Evolutionary conservation across 2,329 filamentous ascomycete genomes (phyloP).

Genomic region (Thielaviopsis punctulata): DNA sequence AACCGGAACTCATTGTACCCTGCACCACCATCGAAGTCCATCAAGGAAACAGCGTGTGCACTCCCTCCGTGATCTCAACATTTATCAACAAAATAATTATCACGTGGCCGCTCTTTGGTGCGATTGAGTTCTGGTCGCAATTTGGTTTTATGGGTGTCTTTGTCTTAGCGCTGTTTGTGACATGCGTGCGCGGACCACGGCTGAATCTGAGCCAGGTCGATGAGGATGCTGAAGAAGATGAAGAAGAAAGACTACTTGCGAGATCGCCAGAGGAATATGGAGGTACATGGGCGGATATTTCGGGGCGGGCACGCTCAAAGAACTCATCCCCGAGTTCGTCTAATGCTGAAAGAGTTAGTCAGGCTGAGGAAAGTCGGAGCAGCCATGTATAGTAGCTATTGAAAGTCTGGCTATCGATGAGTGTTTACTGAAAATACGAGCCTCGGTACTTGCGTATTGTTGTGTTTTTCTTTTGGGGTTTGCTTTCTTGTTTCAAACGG

Average conservation of each 20-base stretch:
- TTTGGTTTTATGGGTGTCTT: slow-evolving; percentile 80
- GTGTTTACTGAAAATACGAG: not conserved
- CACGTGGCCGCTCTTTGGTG: slow-evolving; percentile 90
- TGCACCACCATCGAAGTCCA: slow-evolving; percentile 60
- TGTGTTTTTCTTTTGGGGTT: not conserved
- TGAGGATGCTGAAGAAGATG: slow-evolving; percentile 76
- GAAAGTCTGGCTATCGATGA: too few relatives aligned
- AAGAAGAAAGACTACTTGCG: slow-evolving; percentile 85
- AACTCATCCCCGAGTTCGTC: not conserved
- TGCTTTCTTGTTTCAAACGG: not conserved
- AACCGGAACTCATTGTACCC: slow-evolving; percentile 54
- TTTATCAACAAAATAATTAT: slow-evolving; percentile 85
- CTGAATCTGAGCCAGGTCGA: slow-evolving; percentile 64
- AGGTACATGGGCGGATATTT: slow-evolving; percentile 6
- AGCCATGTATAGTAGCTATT: not conserved
- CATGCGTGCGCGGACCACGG: slow-evolving; percentile 64
- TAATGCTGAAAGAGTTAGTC: not conserved
- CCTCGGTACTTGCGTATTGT: not conserved
- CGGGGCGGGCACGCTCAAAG: slow-evolving; percentile 4
- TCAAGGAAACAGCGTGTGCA: slow-evolving; percentile 69
- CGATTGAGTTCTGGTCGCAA: slow-evolving; percentile 89
- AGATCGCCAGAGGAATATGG: slow-evolving; percentile 40
- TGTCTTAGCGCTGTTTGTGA: slow-evolving; percentile 60
- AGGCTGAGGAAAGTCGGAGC: not conserved
- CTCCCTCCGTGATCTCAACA: slow-evolving; percentile 75